Base-by-base conservation (phyloP, 805 yeast genomes). In the Kluyveromyces starmeri region DNA sequence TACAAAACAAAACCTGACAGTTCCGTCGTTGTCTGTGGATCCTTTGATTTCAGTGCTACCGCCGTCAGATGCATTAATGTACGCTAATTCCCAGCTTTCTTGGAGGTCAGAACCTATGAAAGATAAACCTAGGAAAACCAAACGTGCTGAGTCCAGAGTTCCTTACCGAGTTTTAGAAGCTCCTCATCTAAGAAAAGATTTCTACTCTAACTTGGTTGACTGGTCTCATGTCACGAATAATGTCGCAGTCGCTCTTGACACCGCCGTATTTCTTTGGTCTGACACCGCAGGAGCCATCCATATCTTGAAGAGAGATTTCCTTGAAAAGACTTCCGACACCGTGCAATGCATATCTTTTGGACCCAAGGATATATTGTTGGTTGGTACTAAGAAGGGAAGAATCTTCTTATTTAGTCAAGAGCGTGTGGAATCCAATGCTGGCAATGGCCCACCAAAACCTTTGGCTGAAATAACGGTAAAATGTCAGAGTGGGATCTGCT, bases 131-230 rank as follows among this genome's bases (percentile, higher is more conserved):
- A 44, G 50, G 35, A 51, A 46, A 7, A 47, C 49, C 36, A 53
- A 52, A 31, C 46, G 50, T 21, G 41, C 61, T 6, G 58, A 55
- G 34, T 50, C 67, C 2, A 65, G 61, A 16, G 56, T 58, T 13
- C 72, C 78, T 0, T 71, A 56, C 42, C 64, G 70, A 40, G 74
- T 75, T 0, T 53, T 78, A 13, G 79, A 73, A 49, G 88, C 92
- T 0, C 86, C 86, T 0, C 74, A 75, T 2, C 54, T 84, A 35
- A 61, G 79, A 40, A 78, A 83, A 53, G 94, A 85, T 51, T 84
- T 77, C 49, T 85, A 84, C 55, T 69, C 83, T 1, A 82, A 82
- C 48, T 61, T 82, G 36, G 69, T 84, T 0, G 70, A 84, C 4
- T 84, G 94, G 94, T 74, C 86, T 0, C 51, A 50, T 6, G 45